Evolutionary conservation across 495 filamentous ascomycete genomes (phyloP).

Genomic region (Aspergillus panamensis): DNA sequence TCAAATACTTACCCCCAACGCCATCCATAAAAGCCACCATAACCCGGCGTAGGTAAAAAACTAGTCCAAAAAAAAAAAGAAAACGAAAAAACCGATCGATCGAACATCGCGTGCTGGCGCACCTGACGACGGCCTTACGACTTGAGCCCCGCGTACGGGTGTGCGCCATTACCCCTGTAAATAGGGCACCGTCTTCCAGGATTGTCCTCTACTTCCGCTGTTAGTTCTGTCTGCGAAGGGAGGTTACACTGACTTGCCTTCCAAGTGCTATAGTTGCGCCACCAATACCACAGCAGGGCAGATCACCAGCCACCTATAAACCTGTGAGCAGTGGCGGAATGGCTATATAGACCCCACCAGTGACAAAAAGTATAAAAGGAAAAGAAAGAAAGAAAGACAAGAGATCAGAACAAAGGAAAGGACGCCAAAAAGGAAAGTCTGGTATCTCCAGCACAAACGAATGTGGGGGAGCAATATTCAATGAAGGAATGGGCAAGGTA

Average conservation of each 20-base stretch:
- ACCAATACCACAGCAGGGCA: slow-evolving; percentile 19
- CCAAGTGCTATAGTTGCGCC: neutral
- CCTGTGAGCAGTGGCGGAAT: slow-evolving; percentile 18
- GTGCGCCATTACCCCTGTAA: slow-evolving; percentile 19
- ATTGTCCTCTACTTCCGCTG: slow-evolving; percentile 1
- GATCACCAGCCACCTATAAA: slow-evolving; percentile 20
- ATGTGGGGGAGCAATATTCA: slow-evolving; percentile 1
- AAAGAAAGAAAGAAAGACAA: slow-evolving; percentile 4
- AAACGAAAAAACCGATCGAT: too few species aligned
- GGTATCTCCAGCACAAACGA: too few species aligned
- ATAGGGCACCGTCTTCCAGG: slow-evolving; percentile 17
- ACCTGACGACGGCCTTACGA: slow-evolving; percentile 13
- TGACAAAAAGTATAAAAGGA: neutral
- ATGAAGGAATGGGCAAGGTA: slow-evolving; percentile 4
- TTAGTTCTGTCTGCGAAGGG: neutral
- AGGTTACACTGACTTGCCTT: slow-evolving; percentile 2
- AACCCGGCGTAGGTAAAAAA: neutral
- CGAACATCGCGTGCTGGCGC: slow-evolving; percentile 11
- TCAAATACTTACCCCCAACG: slow-evolving; percentile 14
- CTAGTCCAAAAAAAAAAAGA: neutral
- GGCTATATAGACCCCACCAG: slow-evolving; percentile 20
- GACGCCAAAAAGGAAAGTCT: too few species aligned
- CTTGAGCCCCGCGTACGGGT: slow-evolving; percentile 18
- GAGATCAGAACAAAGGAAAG: slow-evolving; percentile 11
- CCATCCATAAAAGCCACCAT: slow-evolving; percentile 5